These are phyloP conservation scores for Mycena galopus DNA, from an alignment of 768 basidiomycete genomes.

Conservation along the genomic window DNA sequence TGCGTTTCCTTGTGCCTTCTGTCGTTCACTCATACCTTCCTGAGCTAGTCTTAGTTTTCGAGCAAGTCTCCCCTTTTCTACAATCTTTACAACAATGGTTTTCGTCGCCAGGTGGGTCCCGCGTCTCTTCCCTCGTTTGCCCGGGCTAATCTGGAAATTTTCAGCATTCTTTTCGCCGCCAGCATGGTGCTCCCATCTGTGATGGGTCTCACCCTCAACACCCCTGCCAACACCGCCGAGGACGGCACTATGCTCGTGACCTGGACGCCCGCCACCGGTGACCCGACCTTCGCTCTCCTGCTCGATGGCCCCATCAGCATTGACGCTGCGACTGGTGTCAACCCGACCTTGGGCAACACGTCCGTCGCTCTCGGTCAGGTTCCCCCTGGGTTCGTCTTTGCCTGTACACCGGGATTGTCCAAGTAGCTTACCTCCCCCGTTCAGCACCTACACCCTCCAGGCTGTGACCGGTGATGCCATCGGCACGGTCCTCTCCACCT, in stretches of 20 bases:
- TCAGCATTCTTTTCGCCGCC: slow-evolving; percentile 26
- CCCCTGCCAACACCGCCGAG: slow-evolving; percentile 3
- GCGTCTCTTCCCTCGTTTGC: not conserved
- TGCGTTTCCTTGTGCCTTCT: not conserved
- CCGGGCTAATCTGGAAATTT: not conserved
- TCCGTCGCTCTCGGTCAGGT: slow-evolving; percentile 8
- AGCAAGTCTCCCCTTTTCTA: slow-evolving; percentile 24
- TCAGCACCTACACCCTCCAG: slow-evolving; percentile 7
- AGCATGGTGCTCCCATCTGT: slow-evolving; percentile 27
- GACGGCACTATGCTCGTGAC: slow-evolving; percentile 10
- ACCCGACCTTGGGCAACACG: not conserved
- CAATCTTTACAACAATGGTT: slow-evolving; percentile 13
- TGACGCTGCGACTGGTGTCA: not conserved
- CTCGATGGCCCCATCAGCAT: not conserved
- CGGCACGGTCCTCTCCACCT: not conserved
- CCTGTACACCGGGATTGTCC: too few relatives aligned
- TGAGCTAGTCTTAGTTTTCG: slow-evolving; percentile 15
- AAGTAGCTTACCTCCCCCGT: too few relatives aligned
- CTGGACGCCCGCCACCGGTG: slow-evolving; percentile 16
- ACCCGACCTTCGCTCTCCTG: slow-evolving; percentile 20
- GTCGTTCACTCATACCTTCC: not conserved
- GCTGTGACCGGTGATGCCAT: slow-evolving; percentile 8
- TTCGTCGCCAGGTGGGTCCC: slow-evolving; percentile 18
- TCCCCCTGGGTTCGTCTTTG: slow-evolving; percentile 13
- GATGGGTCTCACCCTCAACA: slow-evolving; percentile 34